Evolutionary conservation across 23 red algal species (phyloP).

Genomic region (Agarophyton chilense): DNA sequence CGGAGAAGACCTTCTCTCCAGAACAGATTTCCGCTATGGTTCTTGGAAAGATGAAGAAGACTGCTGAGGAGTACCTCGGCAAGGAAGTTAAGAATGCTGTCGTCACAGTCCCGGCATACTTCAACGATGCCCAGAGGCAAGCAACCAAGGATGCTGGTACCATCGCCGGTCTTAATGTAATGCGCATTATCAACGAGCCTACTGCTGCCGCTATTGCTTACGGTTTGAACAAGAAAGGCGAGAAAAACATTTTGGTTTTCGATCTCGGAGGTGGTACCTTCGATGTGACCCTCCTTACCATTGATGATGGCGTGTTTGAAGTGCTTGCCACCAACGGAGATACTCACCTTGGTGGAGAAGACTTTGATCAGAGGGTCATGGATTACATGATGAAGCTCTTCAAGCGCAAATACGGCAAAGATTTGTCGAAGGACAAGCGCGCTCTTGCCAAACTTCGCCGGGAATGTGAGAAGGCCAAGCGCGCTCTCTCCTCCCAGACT

Average conservation of each 20-base stretch:
- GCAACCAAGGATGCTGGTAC: constrained; percentile 99
- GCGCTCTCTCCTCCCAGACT: constrained; percentile 94
- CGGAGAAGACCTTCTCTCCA: constrained; percentile 90
- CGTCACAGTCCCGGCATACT: constrained; percentile 98
- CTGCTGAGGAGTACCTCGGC: constrained; percentile 98
- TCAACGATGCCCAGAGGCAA: constrained; percentile 97
- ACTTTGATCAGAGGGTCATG: constrained; percentile 99
- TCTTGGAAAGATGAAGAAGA: constrained; percentile 98
- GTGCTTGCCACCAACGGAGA: constrained; percentile 98
- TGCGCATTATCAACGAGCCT: constrained; percentile 99
- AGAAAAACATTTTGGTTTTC: constrained; percentile 99
- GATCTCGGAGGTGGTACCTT: constrained; percentile 99
- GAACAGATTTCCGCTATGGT: constrained; percentile 99
- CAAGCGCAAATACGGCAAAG: constrained; percentile 96
- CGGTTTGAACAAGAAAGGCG: constrained; percentile 98
- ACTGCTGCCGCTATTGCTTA: constrained; percentile 99
- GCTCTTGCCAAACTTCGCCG: constrained; percentile 91
- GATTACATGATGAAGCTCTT: constrained; percentile 99
- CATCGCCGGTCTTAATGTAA: constrained; percentile 94
- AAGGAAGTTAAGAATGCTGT: constrained; percentile 94
- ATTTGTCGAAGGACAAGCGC: constrained; percentile 89
- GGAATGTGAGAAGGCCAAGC: constrained; percentile 98
- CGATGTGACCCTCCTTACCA: constrained; percentile 96
- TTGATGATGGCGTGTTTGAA: constrained; percentile 99
- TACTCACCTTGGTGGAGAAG: constrained; percentile 97